These are phyloP conservation scores for Amanita subjunquillea DNA, from an alignment of 768 basidiomycete species.

Conservation along the genomic window DNA sequence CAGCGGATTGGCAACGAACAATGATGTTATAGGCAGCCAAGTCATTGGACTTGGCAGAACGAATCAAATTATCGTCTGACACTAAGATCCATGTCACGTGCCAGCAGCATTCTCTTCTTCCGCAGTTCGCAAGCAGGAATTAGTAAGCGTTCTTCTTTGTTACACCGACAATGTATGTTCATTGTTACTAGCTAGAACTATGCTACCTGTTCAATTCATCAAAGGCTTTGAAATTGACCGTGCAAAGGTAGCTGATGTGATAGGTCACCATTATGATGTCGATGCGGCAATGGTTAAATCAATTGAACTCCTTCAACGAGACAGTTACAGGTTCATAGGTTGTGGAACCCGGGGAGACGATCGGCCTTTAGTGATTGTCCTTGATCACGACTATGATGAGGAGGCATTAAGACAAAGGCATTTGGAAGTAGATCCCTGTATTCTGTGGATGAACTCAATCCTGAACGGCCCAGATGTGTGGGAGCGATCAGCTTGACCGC, in stretches of 20 bases:
- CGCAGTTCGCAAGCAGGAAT: no score
- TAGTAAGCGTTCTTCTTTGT: no score
- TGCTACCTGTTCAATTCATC: background rate
- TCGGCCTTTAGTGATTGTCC: background rate
- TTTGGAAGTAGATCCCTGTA: background rate
- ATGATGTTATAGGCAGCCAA: no score
- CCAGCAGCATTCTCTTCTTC: no score
- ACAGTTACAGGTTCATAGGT: background rate
- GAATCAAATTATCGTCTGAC: no score
- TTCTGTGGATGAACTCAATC: background rate
- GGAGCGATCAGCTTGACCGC: background rate
- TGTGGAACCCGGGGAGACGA: background rate
- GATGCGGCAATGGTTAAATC: background rate
- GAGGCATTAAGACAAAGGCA: background rate
- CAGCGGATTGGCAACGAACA: no score
- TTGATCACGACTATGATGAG: background rate
- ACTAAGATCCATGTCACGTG: no score
- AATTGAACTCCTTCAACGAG: background rate
- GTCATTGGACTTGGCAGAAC: no score
- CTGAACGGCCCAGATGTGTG: background rate
- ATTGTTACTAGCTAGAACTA: background rate
- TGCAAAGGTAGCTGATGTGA: background rate
- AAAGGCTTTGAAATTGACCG: background rate
- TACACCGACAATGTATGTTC: no score
- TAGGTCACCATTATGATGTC: background rate